Evolutionary conservation across 23 red algal species (phyloP), one percentile per base, ranked within the genome.

Genomic region (Porphyridium purpureum): DNA sequence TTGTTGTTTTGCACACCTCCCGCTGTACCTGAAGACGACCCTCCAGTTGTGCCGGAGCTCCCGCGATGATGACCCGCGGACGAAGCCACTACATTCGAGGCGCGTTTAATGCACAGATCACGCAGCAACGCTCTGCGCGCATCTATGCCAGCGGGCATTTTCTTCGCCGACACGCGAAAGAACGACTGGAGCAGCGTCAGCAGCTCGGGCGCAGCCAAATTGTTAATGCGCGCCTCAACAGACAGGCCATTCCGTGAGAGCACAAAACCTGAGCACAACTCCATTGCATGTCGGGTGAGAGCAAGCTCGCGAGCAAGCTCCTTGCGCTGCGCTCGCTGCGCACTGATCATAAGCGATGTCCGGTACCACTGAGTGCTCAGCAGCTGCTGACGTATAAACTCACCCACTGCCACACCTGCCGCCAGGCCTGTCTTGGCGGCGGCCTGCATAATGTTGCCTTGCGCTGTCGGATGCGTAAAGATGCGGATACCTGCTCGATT

Each of bases 371-470:
- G 84, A 4, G 66, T 56, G 31, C 64, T 55, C 5, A 81, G 47
- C 9, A 93, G 36, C 21, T 66, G 68, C 21, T 57, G 67, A 32
- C 76, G 59, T 7, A 93, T 75, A 50, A 66, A 80, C 25, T 48
- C 52, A 21, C 51, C 84, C 9, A 93, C 84, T 23, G 75, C 74
- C 20, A 36, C 52, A 41, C 84, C 84, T 41, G 63, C 47, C 35
- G 62, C 61, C 33, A 80, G 35, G 15, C 70, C 80, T 19, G 90
- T 59, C 28, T 72, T 81, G 24, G 72, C 83, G 33, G 74, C 73
- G 1, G 74, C 90, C 15, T 52, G 59, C 5, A 80, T 38, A 27
- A 98, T 69, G 58, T 98, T 86, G 20, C 79, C 90, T 30, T 98
- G 76, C 35, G 58, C 49, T 11, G 69, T 68, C 0, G 90, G 90